Evolutionary conservation across 2,329 filamentous ascomycete species (phyloP), one percentile per base, ranked within the genome.

Genomic region (Botryotinia narcissicola): DNA sequence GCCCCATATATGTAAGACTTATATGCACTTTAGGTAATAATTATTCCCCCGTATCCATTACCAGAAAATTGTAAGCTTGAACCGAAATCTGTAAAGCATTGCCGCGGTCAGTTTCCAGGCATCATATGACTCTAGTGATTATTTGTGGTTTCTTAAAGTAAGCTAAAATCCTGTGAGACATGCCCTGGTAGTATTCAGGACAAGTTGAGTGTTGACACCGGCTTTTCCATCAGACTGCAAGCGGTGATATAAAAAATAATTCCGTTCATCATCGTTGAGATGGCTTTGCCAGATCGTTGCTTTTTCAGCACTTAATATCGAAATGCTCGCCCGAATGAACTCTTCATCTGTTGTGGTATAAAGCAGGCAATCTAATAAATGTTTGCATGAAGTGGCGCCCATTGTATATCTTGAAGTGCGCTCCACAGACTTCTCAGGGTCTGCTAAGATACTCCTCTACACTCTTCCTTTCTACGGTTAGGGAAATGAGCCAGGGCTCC

Each of bases 31-130:
- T 16, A 67, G 25, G 20, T 40, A 4, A 48, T 54, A n/a, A 54
- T 4, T 16, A 7, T 18, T 3, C 25, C 32, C 14, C 10, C 8
- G 1, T 7, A 22, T 7, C 35, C 35, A 40, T 62, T 37, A 40
- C 14, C 10, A 16, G 3, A 46, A 46, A 25, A 9, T 20, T 35
- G 29, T 32, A 66, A 35, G 20, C 25, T 20, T 12, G 9, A 9
- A 7, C 12, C 12, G 44, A 18, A 29, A 14, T 8, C 6, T 4
- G 4, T 1, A 4, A 9, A 3, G 16, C 3, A 14, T 22, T n/a
- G 22, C 42, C 12, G 12, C 42, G 22, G 20, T 48, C 44, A 35
- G 46, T 25, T 18, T 48, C 20, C 18, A 25, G 20, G 32, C 29
- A 35, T 25, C 35, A 6, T 25, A 22, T 35, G 46, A 22, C 2